Percentiles rank a stretch among this genome's conserved stretches.
phyloP scores from a whole-genome alignment of 2,329 filamentous ascomycete species.

The Lecanicillium sp. region DNA sequence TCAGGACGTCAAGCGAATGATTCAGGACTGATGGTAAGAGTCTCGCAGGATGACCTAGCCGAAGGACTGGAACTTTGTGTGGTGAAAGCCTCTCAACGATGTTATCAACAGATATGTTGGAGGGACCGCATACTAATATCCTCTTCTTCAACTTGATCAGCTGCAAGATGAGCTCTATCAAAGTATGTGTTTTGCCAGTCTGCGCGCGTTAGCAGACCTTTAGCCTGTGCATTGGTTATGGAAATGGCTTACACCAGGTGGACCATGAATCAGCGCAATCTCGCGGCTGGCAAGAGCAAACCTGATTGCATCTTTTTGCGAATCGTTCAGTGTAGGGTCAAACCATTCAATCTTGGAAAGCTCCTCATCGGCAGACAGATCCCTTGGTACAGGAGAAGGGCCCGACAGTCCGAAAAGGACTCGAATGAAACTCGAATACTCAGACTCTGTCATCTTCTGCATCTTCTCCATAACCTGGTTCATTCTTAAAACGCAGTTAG shows the following conservation, averaged over 20 bases:
- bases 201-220: conserved; percentile 20
- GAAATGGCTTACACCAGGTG: conserved; percentile 57
- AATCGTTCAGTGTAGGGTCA: conserved; percentile 54
- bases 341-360: conserved; percentile 47
- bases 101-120: conserved; percentile 96
- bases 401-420: conserved; percentile 53
- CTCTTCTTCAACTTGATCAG: conserved; percentile 64
- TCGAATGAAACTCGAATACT: conserved; percentile 51
- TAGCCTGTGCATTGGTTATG: background rate
- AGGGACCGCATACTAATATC: conserved; percentile 89
- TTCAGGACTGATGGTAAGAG: conserved; percentile 79
- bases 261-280: conserved; percentile 85
- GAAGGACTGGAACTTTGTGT: conserved; percentile 77
- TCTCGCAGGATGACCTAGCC: conserved; percentile 86
- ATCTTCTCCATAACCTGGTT: conserved; percentile 53
- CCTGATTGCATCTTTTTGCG: conserved; percentile 60
- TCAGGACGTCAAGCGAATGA: conserved; percentile 86
- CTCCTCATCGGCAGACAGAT: conserved; percentile 33
- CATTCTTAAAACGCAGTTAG: conserved; percentile 38
- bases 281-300: conserved; percentile 79
- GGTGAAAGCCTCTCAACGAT: conserved; percentile 86
- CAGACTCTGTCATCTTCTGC: conserved; percentile 46
- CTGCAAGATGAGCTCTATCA: conserved; percentile 94
- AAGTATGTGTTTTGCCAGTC: conserved; percentile 93
- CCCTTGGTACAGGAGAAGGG: conserved; percentile 37